Evolutionary conservation across 1,139 yeast species (phyloP).

Genomic region (Arxiozyma slooffiae): DNA sequence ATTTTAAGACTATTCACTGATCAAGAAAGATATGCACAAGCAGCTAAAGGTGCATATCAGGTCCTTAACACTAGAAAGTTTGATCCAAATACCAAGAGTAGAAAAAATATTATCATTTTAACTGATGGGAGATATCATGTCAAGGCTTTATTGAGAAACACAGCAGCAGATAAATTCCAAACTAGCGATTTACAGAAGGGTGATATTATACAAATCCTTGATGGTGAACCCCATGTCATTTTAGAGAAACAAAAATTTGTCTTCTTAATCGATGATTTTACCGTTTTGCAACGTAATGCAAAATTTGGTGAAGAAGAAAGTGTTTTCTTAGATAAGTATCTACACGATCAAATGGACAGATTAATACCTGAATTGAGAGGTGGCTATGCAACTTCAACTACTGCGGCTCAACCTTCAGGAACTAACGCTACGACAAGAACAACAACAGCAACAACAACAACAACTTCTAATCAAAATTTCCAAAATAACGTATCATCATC

Average conservation of each 20-base stretch:
- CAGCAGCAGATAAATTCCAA: slow-evolving; percentile 43
- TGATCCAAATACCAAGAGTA: slow-evolving; percentile 22
- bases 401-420: slow-evolving; percentile 5
- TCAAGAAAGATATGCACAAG: slow-evolving; percentile 23
- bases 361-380: slow-evolving; percentile 23
- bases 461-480: slow-evolving; percentile 4
- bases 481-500: not conserved
- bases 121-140: slow-evolving; percentile 56
- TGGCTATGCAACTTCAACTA: slow-evolving; percentile 1
- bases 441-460: slow-evolving; percentile 7
- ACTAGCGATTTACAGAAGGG: slow-evolving; percentile 39
- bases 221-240: slow-evolving; percentile 29
- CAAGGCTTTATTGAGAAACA: slow-evolving; percentile 59
- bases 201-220: slow-evolving; percentile 28
- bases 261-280: slow-evolving; percentile 44
- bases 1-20: slow-evolving; percentile 24
- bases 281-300: slow-evolving; percentile 37
- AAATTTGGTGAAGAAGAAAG: slow-evolving; percentile 36
- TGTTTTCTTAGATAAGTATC: slow-evolving; percentile 44
- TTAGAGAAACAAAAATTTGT: slow-evolving; percentile 44
- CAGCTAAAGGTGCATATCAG: slow-evolving; percentile 27
- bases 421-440: slow-evolving; percentile 6
- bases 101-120: slow-evolving; percentile 35
- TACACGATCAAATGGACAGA: slow-evolving; percentile 46
- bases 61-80: slow-evolving; percentile 28